These are phyloP conservation scores for Tulasnella sp. DNA, from an alignment of 768 basidiomycete genomes.

Conservation along the genomic window DNA sequence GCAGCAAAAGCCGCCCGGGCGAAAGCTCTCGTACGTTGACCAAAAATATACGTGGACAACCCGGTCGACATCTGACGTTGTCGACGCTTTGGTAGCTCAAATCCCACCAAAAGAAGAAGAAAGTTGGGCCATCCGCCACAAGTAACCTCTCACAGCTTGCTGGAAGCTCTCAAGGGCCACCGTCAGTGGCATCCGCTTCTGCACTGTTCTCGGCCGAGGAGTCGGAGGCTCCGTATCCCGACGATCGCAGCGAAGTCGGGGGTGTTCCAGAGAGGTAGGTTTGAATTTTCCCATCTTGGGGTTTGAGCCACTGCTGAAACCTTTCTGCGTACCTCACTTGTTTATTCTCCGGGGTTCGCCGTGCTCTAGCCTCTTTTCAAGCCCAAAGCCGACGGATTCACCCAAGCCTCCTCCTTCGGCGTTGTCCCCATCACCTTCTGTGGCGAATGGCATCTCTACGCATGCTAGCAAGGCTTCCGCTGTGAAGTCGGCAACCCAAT, in stretches of 20 bases:
- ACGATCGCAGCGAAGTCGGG: constrained; percentile 33
- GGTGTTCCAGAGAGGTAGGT: constrained; percentile 18
- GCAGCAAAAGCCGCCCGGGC: constrained; percentile 79
- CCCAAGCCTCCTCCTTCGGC: not conserved
- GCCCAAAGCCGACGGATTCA: not conserved
- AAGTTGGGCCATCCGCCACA: constrained; percentile 37
- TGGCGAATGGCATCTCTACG: constrained; percentile 1
- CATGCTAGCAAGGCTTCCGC: constrained; percentile 34
- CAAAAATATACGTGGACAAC: not conserved
- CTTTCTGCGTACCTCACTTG: not conserved
- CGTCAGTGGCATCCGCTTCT: constrained; percentile 38
- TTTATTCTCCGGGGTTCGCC: not conserved
- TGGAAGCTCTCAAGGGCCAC: constrained; percentile 47
- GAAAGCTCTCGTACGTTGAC: constrained; percentile 63
- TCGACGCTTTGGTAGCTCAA: constrained; percentile 54
- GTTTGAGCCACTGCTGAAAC: not conserved
- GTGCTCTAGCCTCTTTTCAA: not conserved
- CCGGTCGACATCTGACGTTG: not conserved
- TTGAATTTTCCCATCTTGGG: not conserved
- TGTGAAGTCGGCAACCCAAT: constrained; percentile 28
- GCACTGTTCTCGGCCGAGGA: constrained; percentile 49
- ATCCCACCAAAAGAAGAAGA: constrained; percentile 60
- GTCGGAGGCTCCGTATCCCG: constrained; percentile 37
- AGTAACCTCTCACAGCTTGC: constrained; percentile 36
- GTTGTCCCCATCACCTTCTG: not conserved